These are phyloP conservation scores for Linum usitatissimum DNA, from an alignment of 345 rosid species.

Conservation along the genomic window DNA sequence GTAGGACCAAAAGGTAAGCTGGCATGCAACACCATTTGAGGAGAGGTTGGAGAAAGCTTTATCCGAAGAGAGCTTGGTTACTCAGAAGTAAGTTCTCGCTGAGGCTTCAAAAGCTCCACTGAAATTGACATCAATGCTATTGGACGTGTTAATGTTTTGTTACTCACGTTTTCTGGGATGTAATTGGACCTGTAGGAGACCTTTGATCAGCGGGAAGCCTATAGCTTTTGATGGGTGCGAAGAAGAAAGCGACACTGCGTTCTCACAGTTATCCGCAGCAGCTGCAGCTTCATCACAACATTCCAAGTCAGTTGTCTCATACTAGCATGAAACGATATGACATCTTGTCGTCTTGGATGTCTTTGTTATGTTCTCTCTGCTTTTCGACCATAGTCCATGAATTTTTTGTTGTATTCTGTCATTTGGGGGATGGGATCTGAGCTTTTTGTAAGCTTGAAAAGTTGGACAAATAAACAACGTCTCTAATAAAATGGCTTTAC, in stretches of 20 bases:
- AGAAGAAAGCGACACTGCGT: neutral
- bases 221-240: neutral
- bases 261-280: neutral
- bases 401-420: too few species aligned
- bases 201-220: neutral
- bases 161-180: neutral
- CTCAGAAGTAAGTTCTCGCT: slow-evolving; percentile 35
- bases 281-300: neutral
- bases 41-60: slow-evolving; percentile 97
- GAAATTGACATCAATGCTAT: too few species aligned
- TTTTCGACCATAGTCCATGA: too few species aligned
- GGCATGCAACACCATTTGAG: slow-evolving; percentile 98
- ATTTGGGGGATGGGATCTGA: too few species aligned
- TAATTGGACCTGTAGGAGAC: too few species aligned
- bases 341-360: too few species aligned
- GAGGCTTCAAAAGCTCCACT: too few species aligned
- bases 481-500: too few species aligned
- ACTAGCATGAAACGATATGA: neutral
- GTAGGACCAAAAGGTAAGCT: slow-evolving; percentile 92
- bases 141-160: too few species aligned
- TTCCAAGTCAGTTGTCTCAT: neutral
- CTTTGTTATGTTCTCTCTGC: too few species aligned
- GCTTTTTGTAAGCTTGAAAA: too few species aligned
- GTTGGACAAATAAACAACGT: too few species aligned
- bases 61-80: slow-evolving; percentile 43